Evolutionary conservation across 768 basidiomycete species (phyloP), one percentile per base, ranked within the genome.

Genomic region (Rhizopogon sp.): DNA sequence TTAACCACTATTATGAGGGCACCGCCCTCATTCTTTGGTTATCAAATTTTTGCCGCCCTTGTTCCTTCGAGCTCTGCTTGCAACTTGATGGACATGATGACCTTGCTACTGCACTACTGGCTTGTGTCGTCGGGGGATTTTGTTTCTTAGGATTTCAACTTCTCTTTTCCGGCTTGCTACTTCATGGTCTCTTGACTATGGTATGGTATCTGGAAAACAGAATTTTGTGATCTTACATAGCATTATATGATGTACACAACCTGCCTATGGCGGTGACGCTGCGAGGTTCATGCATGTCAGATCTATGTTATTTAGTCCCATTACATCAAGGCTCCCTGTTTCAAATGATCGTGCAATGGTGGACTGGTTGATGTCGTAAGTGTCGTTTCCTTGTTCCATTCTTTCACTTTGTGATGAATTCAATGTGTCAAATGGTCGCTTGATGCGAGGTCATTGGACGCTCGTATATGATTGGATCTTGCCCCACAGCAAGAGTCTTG

Each of bases 1-100:
- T 83, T 83, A 83, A 84, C 75, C 74, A 74, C 76, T 76, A 74
- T 76, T 75, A 77, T 74, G 72, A 65, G 61, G 69, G 71, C 75
- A 76, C 71, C 70, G 75, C 72, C 62, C 66, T 66, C 69, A 68
- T 73, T 75, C 72, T 57, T 66, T 76, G 74, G 75, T 78, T 77
- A 77, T 76, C 74, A 75, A 69, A 77, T 77, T 78, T 77, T 77
- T 77, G 76, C 70, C 74, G 73, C 75, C 75, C 77, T 74, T 73
- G 78, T 60, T 28, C 25, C 72, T 22, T 37, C 31, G 55, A 56
- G 67, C 68, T 70, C 68, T 70, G 68, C 68, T 70, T 68, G 68
- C 67, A 70, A 64, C 67, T 61, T 53, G 59, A 56, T 39, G 29
- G 62, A 43, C 62, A 53, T 53, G 68, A 70, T 70, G 68, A 70